Evolutionary conservation across 306 rosid genomes (phyloP), one percentile per base, ranked within the genome.

Genomic region (Quercus suber): DNA sequence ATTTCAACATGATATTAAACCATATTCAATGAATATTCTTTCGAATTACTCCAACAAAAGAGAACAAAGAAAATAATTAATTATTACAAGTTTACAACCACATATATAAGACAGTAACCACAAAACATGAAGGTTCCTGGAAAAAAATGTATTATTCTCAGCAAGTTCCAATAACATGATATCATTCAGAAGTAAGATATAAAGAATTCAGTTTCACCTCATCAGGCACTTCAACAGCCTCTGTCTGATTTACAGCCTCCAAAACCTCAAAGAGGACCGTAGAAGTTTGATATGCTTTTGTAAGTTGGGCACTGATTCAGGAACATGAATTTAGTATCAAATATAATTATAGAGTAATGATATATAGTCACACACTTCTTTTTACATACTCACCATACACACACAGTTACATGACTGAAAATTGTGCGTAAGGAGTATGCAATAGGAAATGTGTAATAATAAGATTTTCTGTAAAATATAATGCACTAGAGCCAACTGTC

Each of bases 221-320:
- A 20, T 84, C 95, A 81, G 92, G 86, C 17, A 93, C 84, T 73
- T 86, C 93, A 78, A 89, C 82, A 73, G 86, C 91, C 73, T 92
- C 95, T 18, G 93, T 89, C 81, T 88, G 99, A 85, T 92, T 91
- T 74, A 94, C 99, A 68, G 99, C 97, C 87, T 61, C 88, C 93
- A 94, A 77, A 73, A 94, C 99, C 83, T 94, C 99, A 83, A 92
- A 94, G 43, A 94, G 87, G 79, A 94, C 91, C 67, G 92, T 78
- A 71, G 99, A 97, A 82, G 99, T 94, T 84, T 94, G 89, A 83
- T 94, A 94, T 76, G 94, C 99, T 88, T 92, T 92, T 81, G 99
- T 88, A 82, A 94, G 89, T 84, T 89, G 95, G 78, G 97, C 93
- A 81, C 99, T 94, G 88, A 41, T 21, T 78, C 75, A 77, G 72